Conservation (phyloP, 495 filamentous ascomycete species). For the Trichoderma gamsii region DNA sequence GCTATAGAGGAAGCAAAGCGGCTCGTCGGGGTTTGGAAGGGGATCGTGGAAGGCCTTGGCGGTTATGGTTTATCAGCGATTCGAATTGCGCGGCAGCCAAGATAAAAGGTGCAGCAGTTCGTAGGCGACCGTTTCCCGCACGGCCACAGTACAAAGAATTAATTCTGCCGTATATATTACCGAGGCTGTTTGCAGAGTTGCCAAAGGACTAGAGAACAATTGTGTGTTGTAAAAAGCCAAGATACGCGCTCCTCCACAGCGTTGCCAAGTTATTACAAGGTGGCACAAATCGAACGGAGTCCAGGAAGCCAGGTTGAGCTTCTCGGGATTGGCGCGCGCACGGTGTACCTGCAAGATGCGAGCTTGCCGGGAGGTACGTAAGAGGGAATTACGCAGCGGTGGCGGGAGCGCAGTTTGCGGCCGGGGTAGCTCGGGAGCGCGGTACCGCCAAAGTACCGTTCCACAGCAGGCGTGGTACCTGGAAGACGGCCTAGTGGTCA, state of each 20-base stretch:
- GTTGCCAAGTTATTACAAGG: background rate
- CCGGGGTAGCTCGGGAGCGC: background rate
- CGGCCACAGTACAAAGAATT: background rate
- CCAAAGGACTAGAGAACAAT: too few relatives aligned
- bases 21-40: background rate
- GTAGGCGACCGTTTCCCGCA: background rate
- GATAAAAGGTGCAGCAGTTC: background rate
- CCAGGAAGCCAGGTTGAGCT: background rate
- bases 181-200: too few relatives aligned
- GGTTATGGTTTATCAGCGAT: background rate
- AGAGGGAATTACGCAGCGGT: background rate
- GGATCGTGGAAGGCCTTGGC: background rate
- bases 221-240: too few relatives aligned
- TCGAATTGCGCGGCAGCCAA: slow-evolving; percentile 4
- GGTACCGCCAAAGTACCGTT: background rate
- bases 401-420: background rate
- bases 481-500: background rate
- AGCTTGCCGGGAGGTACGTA: background rate
- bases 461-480: background rate
- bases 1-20: background rate
- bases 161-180: background rate
- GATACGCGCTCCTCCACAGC: too few relatives aligned
- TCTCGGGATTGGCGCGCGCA: slow-evolving; percentile 2
- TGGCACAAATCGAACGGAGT: background rate
- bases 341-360: slow-evolving; percentile 6